Base-by-base conservation (phyloP, 805 yeast species). In the Saccharomycopsis babjevae region DNA sequence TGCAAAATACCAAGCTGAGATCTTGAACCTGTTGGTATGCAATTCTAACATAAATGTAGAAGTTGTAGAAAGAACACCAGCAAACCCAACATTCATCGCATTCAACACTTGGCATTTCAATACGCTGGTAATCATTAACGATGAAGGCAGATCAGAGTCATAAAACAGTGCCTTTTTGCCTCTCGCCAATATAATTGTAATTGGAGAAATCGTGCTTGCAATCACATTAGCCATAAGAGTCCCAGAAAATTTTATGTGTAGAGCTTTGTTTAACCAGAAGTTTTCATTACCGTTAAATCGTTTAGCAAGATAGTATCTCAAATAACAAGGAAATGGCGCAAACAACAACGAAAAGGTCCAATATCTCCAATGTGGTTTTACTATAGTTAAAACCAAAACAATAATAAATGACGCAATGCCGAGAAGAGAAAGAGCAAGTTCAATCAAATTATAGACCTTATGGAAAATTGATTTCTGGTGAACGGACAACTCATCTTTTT, bases 41-140 rank as follows among this genome's bases (percentile, higher is more conserved):
- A 89, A 70, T 70, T 91, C 97, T 50, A 80, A 83, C 8, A 88
- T 78, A 66, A 90, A 87, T 0, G 97, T 87, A 60, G 93, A 85
- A 46, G 89, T 81, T 0, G 97, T 88, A 46, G 89, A 83, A 57
- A 86, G 71, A 1, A 82, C 78, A 0, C 92, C 96, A 68, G 89
- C 84, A 62, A 81, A 83, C 0, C 96, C 96, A 66, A 82, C 81
- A 20, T 73, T 76, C 1, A 87, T 68, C 0, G 86, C 91, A 7
- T 66, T 63, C 0, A 85, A 67, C 3, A 83, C 80, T 46, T 81
- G 83, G 63, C 88, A 83, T 0, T 76, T 68, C 4, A 79, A 62
- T 0, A 65, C 32, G 3, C 69, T 67, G 8, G 70, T 65, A 0
- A 78, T 72, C 3, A 58, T n/a, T 18, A 50, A 25, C 1, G 34